phyloP scores from a whole-genome alignment of 2,329 filamentous ascomycete species.

The Blastomyces gilchristii region DNA sequence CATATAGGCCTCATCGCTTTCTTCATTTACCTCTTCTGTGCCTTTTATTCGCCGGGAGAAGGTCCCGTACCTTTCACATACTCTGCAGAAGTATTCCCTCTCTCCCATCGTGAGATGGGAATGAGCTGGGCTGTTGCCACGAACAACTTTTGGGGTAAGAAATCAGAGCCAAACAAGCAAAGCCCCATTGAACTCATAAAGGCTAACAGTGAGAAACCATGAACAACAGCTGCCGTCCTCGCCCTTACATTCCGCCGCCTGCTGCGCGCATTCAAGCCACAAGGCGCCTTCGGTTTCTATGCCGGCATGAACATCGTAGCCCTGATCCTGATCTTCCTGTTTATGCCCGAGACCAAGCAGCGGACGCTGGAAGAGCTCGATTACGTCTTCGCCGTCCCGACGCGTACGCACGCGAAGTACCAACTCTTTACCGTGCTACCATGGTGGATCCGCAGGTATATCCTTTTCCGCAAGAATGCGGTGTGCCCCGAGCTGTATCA shows the following conservation, averaged over 20 bases:
- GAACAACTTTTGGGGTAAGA: conserved; percentile 29
- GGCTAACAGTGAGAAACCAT: background rate
- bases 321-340: conserved; percentile 54
- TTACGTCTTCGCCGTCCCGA: conserved; percentile 49
- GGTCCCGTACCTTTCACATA: conserved; percentile 46
- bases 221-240: conserved; percentile 27
- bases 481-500: conserved; percentile 41
- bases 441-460: conserved; percentile 50
- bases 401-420: conserved; percentile 48
- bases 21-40: conserved; percentile 56
- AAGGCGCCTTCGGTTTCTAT: conserved; percentile 54
- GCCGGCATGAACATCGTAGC: conserved; percentile 50
- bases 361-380: conserved; percentile 50
- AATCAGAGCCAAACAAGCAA: background rate
- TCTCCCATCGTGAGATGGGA: conserved; percentile 46
- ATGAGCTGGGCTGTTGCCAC: conserved; percentile 39
- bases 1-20: conserved; percentile 47
- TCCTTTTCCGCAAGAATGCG: conserved; percentile 41
- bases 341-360: conserved; percentile 48
- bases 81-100: conserved; percentile 46
- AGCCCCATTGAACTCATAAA: background rate
- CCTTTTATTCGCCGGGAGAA: conserved; percentile 56
- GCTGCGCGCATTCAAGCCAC: conserved; percentile 39
- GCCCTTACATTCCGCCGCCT: conserved; percentile 37
- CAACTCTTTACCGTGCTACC: conserved; percentile 49